phyloP scores from a whole-genome alignment of 495 filamentous ascomycete genomes.

The Aspergillus indologenus region DNA sequence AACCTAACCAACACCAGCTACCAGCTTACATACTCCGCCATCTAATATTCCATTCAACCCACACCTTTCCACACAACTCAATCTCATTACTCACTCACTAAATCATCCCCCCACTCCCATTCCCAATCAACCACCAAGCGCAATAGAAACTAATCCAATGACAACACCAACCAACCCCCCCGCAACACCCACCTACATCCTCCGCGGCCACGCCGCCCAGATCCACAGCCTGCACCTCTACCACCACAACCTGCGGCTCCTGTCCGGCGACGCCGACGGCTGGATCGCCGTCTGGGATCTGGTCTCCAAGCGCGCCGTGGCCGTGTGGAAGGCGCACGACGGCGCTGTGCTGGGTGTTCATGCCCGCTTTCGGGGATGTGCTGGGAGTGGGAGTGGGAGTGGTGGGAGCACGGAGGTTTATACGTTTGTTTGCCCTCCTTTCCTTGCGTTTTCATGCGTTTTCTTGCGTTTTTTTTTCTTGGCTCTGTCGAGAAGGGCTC shows the following conservation, averaged over 20 bases:
- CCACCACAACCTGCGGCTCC: conserved; percentile 66
- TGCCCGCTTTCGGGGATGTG: conserved; percentile 49
- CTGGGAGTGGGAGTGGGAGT: conserved; percentile 21
- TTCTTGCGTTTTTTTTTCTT: background rate
- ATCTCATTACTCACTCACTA: too few species aligned
- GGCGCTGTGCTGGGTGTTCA: conserved; percentile 72
- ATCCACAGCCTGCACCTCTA: conserved; percentile 78
- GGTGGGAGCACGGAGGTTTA: conserved; percentile 43
- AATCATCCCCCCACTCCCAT: too few species aligned
- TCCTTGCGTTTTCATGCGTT: too few species aligned
- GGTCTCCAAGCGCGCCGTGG: conserved; percentile 72
- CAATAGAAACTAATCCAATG: too few species aligned
- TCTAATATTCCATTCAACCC: too few species aligned
- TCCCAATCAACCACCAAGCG: background rate
- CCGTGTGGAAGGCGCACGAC: conserved; percentile 86
- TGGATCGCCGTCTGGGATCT: conserved; percentile 87
- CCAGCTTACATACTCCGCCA: too few species aligned
- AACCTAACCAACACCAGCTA: too few species aligned
- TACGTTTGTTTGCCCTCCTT: conserved; percentile 59
- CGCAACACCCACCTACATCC: conserved; percentile 75
- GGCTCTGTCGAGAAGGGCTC: too few species aligned
- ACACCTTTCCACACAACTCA: too few species aligned
- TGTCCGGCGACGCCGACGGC: conserved; percentile 87
- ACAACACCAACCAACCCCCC: conserved; percentile 31
- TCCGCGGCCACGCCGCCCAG: conserved; percentile 80